phyloP scores from a whole-genome alignment of 148 eudicot genomes.

The Fallopia convolvulus region DNA sequence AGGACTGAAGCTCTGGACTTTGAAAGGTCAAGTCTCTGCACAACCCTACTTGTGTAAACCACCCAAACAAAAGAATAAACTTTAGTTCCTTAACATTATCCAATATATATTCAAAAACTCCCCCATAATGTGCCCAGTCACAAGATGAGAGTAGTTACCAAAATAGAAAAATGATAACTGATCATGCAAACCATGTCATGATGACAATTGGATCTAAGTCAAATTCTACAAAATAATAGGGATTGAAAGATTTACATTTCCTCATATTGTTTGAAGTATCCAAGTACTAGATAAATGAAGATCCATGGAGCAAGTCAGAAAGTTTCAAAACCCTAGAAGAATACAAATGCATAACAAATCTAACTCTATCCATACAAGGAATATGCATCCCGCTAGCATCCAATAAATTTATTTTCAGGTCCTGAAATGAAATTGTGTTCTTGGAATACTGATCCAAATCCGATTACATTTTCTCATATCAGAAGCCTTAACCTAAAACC shows the following conservation, averaged over 20 bases:
- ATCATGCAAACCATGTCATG: not conserved
- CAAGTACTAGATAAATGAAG: not conserved
- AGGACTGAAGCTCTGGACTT: constrained; percentile 97
- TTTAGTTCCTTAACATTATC: not conserved
- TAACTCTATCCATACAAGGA: not conserved
- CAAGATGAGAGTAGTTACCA: not conserved
- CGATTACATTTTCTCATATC: not conserved
- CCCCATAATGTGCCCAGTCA: not conserved
- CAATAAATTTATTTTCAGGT: not conserved
- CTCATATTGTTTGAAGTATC: not conserved
- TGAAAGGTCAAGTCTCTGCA: constrained; percentile 87
- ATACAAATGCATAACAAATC: not conserved
- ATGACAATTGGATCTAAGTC: not conserved
- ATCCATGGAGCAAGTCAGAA: not conserved
- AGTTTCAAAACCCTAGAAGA: not conserved
- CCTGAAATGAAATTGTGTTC: not conserved
- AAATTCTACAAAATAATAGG: not conserved
- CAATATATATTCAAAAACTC: not conserved
- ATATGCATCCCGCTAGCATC: not conserved
- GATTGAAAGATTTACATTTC: not conserved
- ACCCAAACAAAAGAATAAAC: constrained; percentile 9
- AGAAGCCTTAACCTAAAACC: not conserved
- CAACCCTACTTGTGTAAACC: constrained; percentile 46
- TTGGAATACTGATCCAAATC: not conserved
- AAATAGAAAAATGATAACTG: not conserved